A percentile compares a stretch with the other conserved stretches of the same genome.
These are phyloP conservation scores for Moelleriella libera DNA, from an alignment of 2,329 filamentous ascomycete species.

Conservation along the genomic window DNA sequence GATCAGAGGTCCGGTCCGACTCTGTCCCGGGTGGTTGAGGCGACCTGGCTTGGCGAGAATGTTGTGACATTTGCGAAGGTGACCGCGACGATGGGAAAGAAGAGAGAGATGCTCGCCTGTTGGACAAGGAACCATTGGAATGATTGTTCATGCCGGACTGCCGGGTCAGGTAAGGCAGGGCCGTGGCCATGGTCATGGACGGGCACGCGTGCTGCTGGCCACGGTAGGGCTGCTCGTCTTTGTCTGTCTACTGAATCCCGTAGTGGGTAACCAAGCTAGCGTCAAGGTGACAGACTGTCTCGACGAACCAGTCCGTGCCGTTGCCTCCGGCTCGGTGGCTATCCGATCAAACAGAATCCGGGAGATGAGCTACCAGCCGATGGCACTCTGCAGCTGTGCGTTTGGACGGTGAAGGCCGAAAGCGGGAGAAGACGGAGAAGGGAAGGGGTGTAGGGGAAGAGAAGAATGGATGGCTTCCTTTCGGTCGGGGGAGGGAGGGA, in stretches of 20 bases:
- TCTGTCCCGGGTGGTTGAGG: conserved; percentile 37
- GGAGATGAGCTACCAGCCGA: neutral
- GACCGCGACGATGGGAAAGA: conserved; percentile 48
- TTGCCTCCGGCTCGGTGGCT: conserved; percentile 1
- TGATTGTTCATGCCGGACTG: conserved; percentile 19
- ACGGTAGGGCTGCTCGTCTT: neutral
- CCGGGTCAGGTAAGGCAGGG: conserved; percentile 27
- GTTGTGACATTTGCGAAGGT: conserved; percentile 41
- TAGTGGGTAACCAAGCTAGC: neutral
- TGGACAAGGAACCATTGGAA: conserved; percentile 16
- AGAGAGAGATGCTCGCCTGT: conserved; percentile 42
- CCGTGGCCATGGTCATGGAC: conserved; percentile 16
- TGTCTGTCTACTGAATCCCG: neutral
- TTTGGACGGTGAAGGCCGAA: neutral
- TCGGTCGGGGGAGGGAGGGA: neutral
- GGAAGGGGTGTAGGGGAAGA: conserved; percentile 1
- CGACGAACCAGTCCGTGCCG: neutral
- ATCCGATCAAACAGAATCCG: conserved; percentile 1
- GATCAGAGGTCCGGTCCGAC: conserved; percentile 41
- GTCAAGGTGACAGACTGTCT: neutral
- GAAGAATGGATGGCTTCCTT: neutral
- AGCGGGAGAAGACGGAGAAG: neutral
- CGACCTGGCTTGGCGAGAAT: conserved; percentile 38
- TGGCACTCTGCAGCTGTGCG: neutral
- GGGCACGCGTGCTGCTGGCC: too few relatives aligned